Evolutionary conservation across 108 stramenopile species (phyloP).

Genomic region (Fistulifera solaris): DNA sequence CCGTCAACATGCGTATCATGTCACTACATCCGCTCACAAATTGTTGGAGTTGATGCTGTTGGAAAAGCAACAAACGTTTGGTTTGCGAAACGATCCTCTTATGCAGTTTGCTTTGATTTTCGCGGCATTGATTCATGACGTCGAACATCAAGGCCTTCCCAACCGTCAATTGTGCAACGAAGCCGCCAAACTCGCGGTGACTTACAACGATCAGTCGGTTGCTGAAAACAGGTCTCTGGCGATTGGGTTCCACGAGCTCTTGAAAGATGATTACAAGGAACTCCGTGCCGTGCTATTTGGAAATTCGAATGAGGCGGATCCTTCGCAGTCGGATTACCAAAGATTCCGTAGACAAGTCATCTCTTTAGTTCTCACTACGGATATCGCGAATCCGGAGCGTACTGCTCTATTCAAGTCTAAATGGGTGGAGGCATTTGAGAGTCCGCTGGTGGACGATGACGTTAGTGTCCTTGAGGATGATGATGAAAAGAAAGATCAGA

Average conservation of each 20-base stretch:
- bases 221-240: slow-evolving; percentile 35
- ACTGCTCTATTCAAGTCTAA: slow-evolving; percentile 33
- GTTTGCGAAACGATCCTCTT: slow-evolving; percentile 38
- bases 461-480: slow-evolving; percentile 27
- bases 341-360: slow-evolving; percentile 32
- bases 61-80: slow-evolving; percentile 24
- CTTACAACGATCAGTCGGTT: slow-evolving; percentile 53
- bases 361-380: slow-evolving; percentile 33
- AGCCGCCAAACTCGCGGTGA: slow-evolving; percentile 29
- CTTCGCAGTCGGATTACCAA: slow-evolving; percentile 14
- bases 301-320: slow-evolving; percentile 13
- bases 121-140: slow-evolving; percentile 48
- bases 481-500: slow-evolving; percentile 17
- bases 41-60: slow-evolving; percentile 40
- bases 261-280: slow-evolving; percentile 17
- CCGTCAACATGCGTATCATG: slow-evolving; percentile 47
- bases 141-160: slow-evolving; percentile 30
- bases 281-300: slow-evolving; percentile 37
- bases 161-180: slow-evolving; percentile 23
- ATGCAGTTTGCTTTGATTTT: slow-evolving; percentile 28
- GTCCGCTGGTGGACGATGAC: slow-evolving; percentile 12
- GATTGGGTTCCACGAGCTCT: slow-evolving; percentile 31
- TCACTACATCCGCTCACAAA: slow-evolving; percentile 29
- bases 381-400: slow-evolving; percentile 40
- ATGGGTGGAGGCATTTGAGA: slow-evolving; percentile 40